These are phyloP conservation scores for Dactylellina haptotyla DNA, from an alignment of 2,329 filamentous ascomycete genomes.

Conservation along the genomic window DNA sequence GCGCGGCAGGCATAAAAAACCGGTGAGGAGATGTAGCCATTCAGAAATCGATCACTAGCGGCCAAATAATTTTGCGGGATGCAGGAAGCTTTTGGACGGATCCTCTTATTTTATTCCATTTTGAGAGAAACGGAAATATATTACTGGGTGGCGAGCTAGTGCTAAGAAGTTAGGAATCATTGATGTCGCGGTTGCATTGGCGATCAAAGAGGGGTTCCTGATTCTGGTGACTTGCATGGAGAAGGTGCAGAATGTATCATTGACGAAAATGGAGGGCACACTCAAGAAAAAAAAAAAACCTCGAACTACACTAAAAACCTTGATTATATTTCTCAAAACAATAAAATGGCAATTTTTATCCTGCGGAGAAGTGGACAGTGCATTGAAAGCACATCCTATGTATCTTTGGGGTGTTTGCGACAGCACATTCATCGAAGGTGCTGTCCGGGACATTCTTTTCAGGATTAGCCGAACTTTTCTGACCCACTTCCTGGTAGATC, in stretches of 20 bases:
- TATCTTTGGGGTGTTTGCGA: neutral
- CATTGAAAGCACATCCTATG: neutral
- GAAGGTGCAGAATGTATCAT: conserved; percentile 7
- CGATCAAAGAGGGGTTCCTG: conserved; percentile 23
- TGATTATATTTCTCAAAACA: conserved; percentile 23
- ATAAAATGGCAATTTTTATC: conserved; percentile 6
- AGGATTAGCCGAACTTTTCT: conserved; percentile 50
- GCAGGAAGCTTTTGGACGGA: conserved; percentile 10
- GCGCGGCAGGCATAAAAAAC: conserved; percentile 19
- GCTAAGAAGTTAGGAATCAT: neutral
- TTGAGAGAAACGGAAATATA: neutral
- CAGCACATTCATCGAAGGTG: neutral
- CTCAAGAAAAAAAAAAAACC: no score
- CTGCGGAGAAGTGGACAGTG: neutral
- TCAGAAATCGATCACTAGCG: conserved; percentile 3
- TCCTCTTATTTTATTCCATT: neutral
- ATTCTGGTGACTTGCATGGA: conserved; percentile 14
- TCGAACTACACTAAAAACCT: conserved; percentile 14
- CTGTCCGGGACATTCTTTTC: conserved; percentile 2
- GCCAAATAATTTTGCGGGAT: conserved; percentile 51
- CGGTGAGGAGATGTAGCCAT: conserved; percentile 11
- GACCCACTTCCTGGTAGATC: conserved; percentile 20
- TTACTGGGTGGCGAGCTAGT: no score
- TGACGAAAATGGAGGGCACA: conserved; percentile 1
- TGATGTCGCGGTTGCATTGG: neutral